Base-by-base conservation (phyloP, 352 stramenopile species). In the Pilasporangium apinafurcum region DNA sequence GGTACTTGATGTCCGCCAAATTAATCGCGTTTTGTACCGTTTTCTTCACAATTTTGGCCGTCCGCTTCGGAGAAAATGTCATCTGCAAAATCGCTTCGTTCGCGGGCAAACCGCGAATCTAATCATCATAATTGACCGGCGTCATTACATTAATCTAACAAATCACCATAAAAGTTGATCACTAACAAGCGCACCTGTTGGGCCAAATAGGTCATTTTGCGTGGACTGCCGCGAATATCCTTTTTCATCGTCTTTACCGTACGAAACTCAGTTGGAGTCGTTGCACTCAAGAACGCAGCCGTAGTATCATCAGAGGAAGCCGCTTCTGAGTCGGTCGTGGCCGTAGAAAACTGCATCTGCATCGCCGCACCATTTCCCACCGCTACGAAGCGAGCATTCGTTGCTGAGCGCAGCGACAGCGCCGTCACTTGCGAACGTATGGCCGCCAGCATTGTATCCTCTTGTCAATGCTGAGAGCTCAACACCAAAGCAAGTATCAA, bases 11-110 rank as follows among this genome's bases (percentile, higher is more conserved):
- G 53, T 93, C 81, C 12, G 81, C 81, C 44, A 93, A 47, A 64
- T 93, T 93, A 54, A 93, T 70, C 24, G 81, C 81, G 56, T 91
- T 90, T 65, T 91, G 78, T 55, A 93, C 65, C 26, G 78, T 91
- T 71, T 90, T 89, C 57, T 74, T 63, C 37, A 91, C 76, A 48
- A 87, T 74, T 53, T 83, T 67, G n/a, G 78, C 76, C 62, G 83
- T 84, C 46, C 81, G 73, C 62, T 93, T 93, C 37, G 71, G 78
- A 45, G 80, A 92, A 51, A 91, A 90, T 65, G 89, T 86, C 71
- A 93, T 87, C 66, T 93, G 81, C 37, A 84, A 56, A 31, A 93
- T 60, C 17, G 81, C 81, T 33, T 93, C 78, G 12, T 77, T 59
- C n/a, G 72, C 81, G 12, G 76, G 49, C 24, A 93, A 51, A 8